Evolutionary conservation across 805 yeast genomes (phyloP).

Genomic region (Suhomyces prunicola): DNA sequence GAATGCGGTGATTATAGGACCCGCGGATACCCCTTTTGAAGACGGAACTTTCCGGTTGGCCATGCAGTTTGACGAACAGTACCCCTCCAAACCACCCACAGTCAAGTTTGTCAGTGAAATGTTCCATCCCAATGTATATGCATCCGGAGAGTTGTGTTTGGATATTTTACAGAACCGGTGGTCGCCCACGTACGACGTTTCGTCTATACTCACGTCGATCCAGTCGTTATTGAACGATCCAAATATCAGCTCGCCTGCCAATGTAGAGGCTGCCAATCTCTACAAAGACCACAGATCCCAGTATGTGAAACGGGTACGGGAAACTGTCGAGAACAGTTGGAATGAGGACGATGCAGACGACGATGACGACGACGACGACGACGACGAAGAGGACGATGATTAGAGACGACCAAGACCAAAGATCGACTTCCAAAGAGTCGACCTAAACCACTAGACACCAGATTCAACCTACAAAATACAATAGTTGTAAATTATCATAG

Average conservation of each 20-base stretch:
- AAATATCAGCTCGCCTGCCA: slow-evolving; percentile 94
- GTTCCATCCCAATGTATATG: slow-evolving; percentile 98
- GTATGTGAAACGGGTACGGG: slow-evolving; percentile 86
- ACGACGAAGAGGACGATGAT: slow-evolving; percentile 35
- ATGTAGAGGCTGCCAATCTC: slow-evolving; percentile 94
- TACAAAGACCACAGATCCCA: slow-evolving; percentile 94
- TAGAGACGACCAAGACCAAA: no score
- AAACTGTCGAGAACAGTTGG: slow-evolving; percentile 95
- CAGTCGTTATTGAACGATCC: slow-evolving; percentile 94
- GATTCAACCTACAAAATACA: no score
- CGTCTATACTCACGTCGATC: slow-evolving; percentile 88
- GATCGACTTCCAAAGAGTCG: no score
- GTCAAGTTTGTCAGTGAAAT: slow-evolving; percentile 89
- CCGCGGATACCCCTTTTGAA: slow-evolving; percentile 95
- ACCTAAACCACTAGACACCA: no score
- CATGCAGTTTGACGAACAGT: slow-evolving; percentile 91
- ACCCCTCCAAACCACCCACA: slow-evolving; percentile 94
- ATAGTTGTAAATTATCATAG: no score
- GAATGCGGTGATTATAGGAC: slow-evolving; percentile 98
- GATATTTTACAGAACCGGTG: slow-evolving; percentile 96
- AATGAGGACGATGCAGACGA: slow-evolving; percentile 69
- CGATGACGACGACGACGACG: slow-evolving; percentile 59
- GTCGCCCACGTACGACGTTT: slow-evolving; percentile 98
- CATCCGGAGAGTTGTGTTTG: slow-evolving; percentile 90
- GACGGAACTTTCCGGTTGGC: slow-evolving; percentile 92